Percentiles rank a stretch among this genome's conserved stretches.
phyloP scores from a whole-genome alignment of 768 basidiomycete genomes.

The Boletus subparvulus region DNA sequence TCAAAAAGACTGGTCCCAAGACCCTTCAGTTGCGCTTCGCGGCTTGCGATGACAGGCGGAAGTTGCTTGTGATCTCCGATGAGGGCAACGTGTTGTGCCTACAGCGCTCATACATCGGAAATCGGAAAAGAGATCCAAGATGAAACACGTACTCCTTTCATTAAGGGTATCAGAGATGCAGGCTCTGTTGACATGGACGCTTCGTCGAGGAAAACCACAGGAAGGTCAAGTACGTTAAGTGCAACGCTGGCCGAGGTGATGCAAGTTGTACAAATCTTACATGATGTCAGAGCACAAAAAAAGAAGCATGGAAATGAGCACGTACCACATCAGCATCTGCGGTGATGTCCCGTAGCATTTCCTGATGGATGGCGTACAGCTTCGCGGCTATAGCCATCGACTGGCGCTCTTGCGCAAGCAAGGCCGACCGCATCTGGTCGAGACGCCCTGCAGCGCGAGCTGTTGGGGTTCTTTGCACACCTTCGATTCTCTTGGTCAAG shows the following conservation, averaged over 20 bases:
- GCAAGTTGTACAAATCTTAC: conserved; percentile 86
- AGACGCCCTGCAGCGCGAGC: conserved; percentile 21
- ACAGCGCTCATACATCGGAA: conserved; percentile 17
- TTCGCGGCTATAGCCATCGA: conserved; percentile 38
- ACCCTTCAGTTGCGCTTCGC: conserved; percentile 70
- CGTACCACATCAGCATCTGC: conserved; percentile 70
- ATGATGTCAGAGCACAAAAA: conserved; percentile 9
- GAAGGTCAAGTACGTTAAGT: conserved; percentile 79
- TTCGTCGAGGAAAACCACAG: conserved; percentile 91
- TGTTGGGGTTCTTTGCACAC: conserved; percentile 16
- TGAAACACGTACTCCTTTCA: conserved; percentile 78
- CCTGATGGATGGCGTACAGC: conserved; percentile 54
- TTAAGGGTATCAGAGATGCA: conserved; percentile 84
- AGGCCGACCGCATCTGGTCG: conserved; percentile 29
- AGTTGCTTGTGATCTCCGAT: conserved; percentile 98
- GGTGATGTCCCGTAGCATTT: conserved; percentile 66
- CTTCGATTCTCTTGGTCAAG: conserved; percentile 28
- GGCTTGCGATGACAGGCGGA: conserved; percentile 81
- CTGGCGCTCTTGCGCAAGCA: conserved; percentile 31
- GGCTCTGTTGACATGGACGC: conserved; percentile 97
- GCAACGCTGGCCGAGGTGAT: conserved; percentile 69
- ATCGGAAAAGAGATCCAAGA: conserved; percentile 1
- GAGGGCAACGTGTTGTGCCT: conserved; percentile 82
- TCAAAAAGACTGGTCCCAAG: conserved; percentile 86
- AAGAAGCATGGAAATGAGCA: conserved; percentile 13